Base-by-base conservation (phyloP, 2,329 filamentous ascomycete species). In the Stromatinia cepivora region DNA sequence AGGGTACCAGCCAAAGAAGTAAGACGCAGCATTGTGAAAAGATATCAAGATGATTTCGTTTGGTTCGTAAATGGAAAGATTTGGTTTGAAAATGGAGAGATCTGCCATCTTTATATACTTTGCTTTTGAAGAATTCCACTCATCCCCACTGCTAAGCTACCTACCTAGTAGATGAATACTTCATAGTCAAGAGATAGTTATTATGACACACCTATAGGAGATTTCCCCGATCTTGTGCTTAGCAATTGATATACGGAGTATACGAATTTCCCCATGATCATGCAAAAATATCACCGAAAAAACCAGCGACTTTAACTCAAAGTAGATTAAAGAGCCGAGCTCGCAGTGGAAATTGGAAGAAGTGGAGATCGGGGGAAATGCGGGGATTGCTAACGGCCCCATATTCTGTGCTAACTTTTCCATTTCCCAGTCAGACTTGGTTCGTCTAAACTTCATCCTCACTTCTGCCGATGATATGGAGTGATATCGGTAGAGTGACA, bases 241-340 rank as follows among this genome's bases (percentile, higher is more conserved):
- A 57, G 39, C 28, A 7, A 17, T 56, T 17, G 13, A 31, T 2
- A 25, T 13, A 39, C 22, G 11, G 46, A 10, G 36, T 20, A 3
- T n/a, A 36, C 34, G 9, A 13, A 17, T 50, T 63, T 50, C 59
- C 45, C 31, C 59, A 63, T 6, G 59, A 36, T 34, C 39, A 34
- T 48, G 10, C 25, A 48, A 34, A 42, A 34, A 61, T 73, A 52
- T 70, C 66, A 59, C 72, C 72, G 72, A 74, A 50, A 72, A 56
- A 57, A 62, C 42, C 42, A 66, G 69, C 65, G 66, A 56, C 58
- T 61, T 61, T 62, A 53, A 31, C 59, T 52, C 46, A 42, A 67
- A 66, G 62, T 28, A 54, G 59, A 50, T 17, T 42, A 22, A 5
- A 36, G n/a, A 36, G 20, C 52, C 58, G 39, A 42, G 39, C 11